These are phyloP conservation scores for Hyaloscypha bicolor DNA, from an alignment of 495 filamentous ascomycete species.

Conservation along the genomic window DNA sequence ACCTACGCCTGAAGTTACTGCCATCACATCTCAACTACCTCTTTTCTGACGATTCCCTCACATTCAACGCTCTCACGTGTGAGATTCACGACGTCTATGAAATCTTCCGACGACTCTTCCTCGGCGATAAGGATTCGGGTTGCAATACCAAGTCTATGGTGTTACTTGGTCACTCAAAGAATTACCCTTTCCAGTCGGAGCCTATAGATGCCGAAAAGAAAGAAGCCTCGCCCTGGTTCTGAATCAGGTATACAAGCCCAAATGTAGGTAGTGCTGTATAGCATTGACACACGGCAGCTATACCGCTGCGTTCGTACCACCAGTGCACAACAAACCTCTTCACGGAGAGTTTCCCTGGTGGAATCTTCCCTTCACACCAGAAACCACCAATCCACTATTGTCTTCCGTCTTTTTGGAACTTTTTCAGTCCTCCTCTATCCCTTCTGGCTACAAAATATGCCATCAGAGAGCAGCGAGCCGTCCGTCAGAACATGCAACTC, in stretches of 20 bases:
- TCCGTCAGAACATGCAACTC: not conserved
- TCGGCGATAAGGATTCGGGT: not conserved
- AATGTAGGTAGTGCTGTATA: not conserved
- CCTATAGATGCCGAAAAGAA: not conserved
- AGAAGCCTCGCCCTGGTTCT: not conserved
- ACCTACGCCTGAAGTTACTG: not conserved
- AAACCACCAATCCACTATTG: not conserved
- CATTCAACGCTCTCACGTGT: not conserved
- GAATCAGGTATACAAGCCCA: not conserved
- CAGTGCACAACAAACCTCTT: not conserved
- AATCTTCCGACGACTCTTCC: not conserved
- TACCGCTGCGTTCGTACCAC: not conserved
- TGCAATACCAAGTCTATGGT: not conserved
- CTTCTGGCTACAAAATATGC: too few species aligned
- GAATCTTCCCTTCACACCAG: too few species aligned
- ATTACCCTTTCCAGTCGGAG: not conserved
- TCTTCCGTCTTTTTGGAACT: not conserved
- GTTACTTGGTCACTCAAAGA: not conserved
- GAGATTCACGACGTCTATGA: not conserved
- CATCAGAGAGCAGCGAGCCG: not conserved
- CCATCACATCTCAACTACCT: not conserved
- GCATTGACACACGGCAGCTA: not conserved
- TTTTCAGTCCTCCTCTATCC: too few species aligned
- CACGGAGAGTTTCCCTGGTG: not conserved
- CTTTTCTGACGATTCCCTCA: not conserved